Conservation (phyloP, 441 rosid genomes). For the Mallotus repandus region DNA sequence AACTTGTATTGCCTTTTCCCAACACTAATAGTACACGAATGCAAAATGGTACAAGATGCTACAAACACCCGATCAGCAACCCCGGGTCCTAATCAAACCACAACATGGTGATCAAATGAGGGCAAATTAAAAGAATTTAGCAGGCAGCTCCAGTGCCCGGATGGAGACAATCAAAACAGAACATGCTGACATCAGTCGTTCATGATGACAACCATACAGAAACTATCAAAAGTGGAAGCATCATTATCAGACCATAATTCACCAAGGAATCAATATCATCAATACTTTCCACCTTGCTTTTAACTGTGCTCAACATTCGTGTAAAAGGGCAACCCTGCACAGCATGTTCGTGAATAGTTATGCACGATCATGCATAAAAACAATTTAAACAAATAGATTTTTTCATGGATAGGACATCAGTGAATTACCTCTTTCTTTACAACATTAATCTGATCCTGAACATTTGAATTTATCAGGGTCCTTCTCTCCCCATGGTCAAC, state of each 20-base stretch:
- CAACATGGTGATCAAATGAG: not conserved
- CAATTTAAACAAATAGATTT: not conserved
- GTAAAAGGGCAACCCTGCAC: slow-evolving; percentile 57
- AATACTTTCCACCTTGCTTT: slow-evolving; percentile 37
- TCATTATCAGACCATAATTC: slow-evolving; percentile 54
- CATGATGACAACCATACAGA: slow-evolving; percentile 42
- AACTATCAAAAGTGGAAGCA: slow-evolving; percentile 52
- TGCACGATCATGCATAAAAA: slow-evolving; percentile 4
- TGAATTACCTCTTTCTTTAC: slow-evolving; percentile 44
- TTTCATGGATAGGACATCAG: not conserved
- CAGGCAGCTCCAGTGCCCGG: not conserved
- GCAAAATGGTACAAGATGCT: not conserved
- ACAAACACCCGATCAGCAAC: not conserved
- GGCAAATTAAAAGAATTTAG: not conserved
- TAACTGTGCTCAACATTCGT: slow-evolving; percentile 33
- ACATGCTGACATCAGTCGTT: slow-evolving; percentile 4
- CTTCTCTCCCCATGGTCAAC: slow-evolving; percentile 28
- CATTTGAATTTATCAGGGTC: slow-evolving; percentile 17
- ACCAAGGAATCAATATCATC: slow-evolving; percentile 56
- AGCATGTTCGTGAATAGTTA: slow-evolving; percentile 18
- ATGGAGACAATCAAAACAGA: slow-evolving; percentile 2
- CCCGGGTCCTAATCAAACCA: not conserved
- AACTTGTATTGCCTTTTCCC: not conserved
- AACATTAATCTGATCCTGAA: slow-evolving; percentile 24
- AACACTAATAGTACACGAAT: not conserved